These are phyloP conservation scores for Leccinum barrowsii DNA, from an alignment of 768 basidiomycete genomes.

Conservation along the genomic window DNA sequence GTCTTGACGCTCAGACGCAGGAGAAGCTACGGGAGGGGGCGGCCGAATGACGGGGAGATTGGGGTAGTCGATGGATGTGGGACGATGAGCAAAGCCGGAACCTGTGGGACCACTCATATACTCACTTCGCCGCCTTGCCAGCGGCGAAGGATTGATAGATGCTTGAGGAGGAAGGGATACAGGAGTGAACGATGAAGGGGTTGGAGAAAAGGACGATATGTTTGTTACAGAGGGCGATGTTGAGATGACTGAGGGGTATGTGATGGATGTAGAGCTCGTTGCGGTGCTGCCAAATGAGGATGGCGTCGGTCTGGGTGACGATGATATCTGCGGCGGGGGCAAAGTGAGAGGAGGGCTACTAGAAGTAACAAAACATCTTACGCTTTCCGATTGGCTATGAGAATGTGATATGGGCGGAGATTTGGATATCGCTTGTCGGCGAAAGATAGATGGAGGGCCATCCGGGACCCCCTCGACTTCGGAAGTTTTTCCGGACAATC, in stretches of 20 bases:
- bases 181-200: slow-evolving; percentile 36
- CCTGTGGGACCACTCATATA: slow-evolving; percentile 75
- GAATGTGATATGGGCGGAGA: slow-evolving; percentile 45
- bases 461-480: slow-evolving; percentile 15
- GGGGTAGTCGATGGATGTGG: slow-evolving; percentile 74
- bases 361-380: slow-evolving; percentile 26
- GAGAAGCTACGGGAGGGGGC: slow-evolving; percentile 74
- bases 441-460: slow-evolving; percentile 18
- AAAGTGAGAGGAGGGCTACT: slow-evolving; percentile 13
- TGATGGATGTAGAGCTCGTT: slow-evolving; percentile 40
- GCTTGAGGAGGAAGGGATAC: slow-evolving; percentile 76
- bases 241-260: slow-evolving; percentile 49
- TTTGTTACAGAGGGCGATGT: slow-evolving; percentile 36
- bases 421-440: slow-evolving; percentile 42
- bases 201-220: slow-evolving; percentile 39
- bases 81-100: slow-evolving; percentile 42
- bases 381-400: slow-evolving; percentile 49
- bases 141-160: slow-evolving; percentile 75
- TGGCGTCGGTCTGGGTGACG: slow-evolving; percentile 32
- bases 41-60: slow-evolving; percentile 68
- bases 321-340: slow-evolving; percentile 31
- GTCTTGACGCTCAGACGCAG: slow-evolving; percentile 72
- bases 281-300: slow-evolving; percentile 38
- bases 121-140: slow-evolving; percentile 71
- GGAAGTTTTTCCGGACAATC: slow-evolving; percentile 12